Evolutionary conservation across 139 green algal genomes (phyloP).

Genomic region (Mesostigma viride): DNA sequence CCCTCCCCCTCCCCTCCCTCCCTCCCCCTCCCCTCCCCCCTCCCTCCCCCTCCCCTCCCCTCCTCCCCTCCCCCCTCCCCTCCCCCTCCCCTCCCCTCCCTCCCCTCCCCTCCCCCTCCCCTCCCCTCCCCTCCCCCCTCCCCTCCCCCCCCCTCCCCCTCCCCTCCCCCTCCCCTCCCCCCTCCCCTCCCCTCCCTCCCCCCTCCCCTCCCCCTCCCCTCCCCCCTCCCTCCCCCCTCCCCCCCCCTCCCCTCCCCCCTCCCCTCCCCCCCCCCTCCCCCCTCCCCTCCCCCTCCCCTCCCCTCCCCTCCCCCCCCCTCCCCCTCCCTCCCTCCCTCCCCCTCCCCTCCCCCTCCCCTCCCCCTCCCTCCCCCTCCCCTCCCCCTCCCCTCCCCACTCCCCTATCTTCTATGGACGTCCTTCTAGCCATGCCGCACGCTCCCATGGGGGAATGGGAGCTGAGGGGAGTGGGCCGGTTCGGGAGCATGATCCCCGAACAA

Average conservation of each 20-base stretch:
- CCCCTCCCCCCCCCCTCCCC: not conserved
- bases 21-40: not conserved
- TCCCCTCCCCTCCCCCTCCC: not conserved
- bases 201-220: not conserved
- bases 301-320: constrained; percentile 3
- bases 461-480: too few relatives aligned
- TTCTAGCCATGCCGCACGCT: too few relatives aligned
- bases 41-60: not conserved
- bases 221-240: not conserved
- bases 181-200: not conserved
- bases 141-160: not conserved
- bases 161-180: not conserved
- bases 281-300: not conserved
- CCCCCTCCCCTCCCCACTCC: too few relatives aligned
- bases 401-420: too few relatives aligned
- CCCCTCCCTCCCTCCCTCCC: not conserved
- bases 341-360: not conserved
- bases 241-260: not conserved
- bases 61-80: not conserved
- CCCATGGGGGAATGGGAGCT: too few relatives aligned
- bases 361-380: too few relatives aligned
- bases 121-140: not conserved
- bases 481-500: too few relatives aligned
- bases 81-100: too few relatives aligned
- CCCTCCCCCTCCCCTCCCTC: not conserved